These are phyloP conservation scores for Choanephora cucurbitarum DNA, from an alignment of 371 early-diverging fungal genomes.

Conservation along the genomic window DNA sequence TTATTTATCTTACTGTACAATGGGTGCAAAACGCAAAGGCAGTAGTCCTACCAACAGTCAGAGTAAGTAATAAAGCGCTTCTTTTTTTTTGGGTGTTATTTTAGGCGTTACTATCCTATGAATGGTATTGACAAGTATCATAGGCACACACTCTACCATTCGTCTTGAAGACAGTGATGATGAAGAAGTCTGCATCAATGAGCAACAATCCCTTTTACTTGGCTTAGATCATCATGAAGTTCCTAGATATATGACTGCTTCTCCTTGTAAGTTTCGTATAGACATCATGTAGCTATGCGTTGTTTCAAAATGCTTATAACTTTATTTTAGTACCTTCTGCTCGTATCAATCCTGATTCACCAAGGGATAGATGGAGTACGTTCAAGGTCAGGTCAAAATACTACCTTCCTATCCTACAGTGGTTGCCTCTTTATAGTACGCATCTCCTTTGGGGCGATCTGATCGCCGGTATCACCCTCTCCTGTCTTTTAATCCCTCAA, in stretches of 20 bases:
- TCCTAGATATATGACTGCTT: constrained; percentile 33
- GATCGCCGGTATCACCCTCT: constrained; percentile 86
- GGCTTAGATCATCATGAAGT: constrained; percentile 21
- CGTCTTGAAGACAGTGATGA: constrained; percentile 25
- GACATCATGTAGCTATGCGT: not conserved
- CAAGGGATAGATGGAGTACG: constrained; percentile 38
- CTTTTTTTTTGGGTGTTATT: too few relatives aligned
- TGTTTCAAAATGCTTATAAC: constrained; percentile 9
- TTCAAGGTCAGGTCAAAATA: constrained; percentile 73
- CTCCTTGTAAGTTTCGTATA: constrained; percentile 25
- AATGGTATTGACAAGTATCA: too few relatives aligned
- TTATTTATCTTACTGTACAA: too few relatives aligned
- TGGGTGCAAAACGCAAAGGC: too few relatives aligned
- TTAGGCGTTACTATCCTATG: too few relatives aligned
- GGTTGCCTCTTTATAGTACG: constrained; percentile 80
- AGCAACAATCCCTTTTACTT: constrained; percentile 18
- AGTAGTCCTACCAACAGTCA: too few relatives aligned
- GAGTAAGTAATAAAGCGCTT: too few relatives aligned
- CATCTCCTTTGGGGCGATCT: constrained; percentile 63
- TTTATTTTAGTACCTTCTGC: constrained; percentile 41
- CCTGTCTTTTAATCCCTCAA: constrained; percentile 88
- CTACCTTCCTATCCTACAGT: constrained; percentile 87
- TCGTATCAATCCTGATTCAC: constrained; percentile 23
- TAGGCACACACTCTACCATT: constrained; percentile 20
- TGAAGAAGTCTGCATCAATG: constrained; percentile 21